phyloP scores from a whole-genome alignment of 2,329 filamentous ascomycete genomes.

The Ophiostoma piceae region DNA sequence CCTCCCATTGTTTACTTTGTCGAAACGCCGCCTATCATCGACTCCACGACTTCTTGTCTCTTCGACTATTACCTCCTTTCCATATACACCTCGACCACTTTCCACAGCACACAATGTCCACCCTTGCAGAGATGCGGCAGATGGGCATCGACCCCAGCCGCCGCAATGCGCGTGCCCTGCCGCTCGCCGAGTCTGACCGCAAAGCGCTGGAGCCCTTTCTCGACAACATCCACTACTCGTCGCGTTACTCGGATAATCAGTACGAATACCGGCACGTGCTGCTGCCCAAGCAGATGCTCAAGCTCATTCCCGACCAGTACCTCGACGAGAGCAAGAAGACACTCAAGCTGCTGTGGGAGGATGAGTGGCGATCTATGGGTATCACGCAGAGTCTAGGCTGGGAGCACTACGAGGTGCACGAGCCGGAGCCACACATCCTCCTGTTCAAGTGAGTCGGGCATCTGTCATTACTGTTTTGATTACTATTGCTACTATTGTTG shows the following conservation, averaged over 20 bases:
- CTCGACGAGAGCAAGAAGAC: constrained; percentile 68
- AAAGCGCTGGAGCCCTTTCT: constrained; percentile 84
- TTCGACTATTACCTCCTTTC: not conserved
- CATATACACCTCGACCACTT: not conserved
- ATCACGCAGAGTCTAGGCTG: constrained; percentile 99
- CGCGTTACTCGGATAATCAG: constrained; percentile 73
- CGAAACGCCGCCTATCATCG: not conserved
- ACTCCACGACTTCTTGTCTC: not conserved
- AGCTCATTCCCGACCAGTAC: constrained; percentile 81
- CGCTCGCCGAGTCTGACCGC: constrained; percentile 74
- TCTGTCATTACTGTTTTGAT: too few species aligned
- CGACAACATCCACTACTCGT: constrained; percentile 90
- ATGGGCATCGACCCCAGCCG: constrained; percentile 72
- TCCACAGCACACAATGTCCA: constrained; percentile 23
- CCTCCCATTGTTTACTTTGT: constrained; percentile 6
- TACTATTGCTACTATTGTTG: too few species aligned
- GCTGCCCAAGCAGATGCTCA: constrained; percentile 96
- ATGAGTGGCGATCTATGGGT: constrained; percentile 93
- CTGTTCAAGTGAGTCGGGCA: constrained; percentile 82
- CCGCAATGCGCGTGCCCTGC: constrained; percentile 80
- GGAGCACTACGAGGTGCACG: constrained; percentile 99
- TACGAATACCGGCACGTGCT: constrained; percentile 98
- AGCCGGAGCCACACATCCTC: constrained; percentile 95
- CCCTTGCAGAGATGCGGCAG: constrained; percentile 29
- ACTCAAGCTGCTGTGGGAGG: constrained; percentile 93